A percentile compares a stretch with the other conserved stretches of the same genome.
phyloP scores from a whole-genome alignment of 495 filamentous ascomycete genomes.

The Penicillium subrubescens region DNA sequence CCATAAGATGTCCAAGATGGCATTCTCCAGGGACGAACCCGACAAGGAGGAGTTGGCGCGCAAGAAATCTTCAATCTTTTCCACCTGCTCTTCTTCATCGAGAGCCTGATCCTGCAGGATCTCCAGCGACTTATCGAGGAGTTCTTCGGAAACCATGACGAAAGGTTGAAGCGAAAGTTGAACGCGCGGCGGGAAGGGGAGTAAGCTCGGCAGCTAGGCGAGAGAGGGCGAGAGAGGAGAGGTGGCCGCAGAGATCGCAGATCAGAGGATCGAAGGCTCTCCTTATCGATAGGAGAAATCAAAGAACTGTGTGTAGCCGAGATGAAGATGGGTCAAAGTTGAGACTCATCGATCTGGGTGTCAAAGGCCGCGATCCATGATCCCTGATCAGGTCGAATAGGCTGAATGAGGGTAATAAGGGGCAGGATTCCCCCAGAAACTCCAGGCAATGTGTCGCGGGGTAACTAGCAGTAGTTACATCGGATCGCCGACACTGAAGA shows the following conservation, averaged over 20 bases:
- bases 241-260: background rate
- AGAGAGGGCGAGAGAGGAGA: background rate
- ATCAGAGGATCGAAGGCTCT: background rate
- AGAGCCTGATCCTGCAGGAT: conserved; percentile 79
- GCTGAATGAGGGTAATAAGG: conserved; percentile 17
- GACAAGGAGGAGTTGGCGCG: conserved; percentile 74
- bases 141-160: conserved; percentile 85
- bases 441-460: conserved; percentile 20
- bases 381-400: conserved; percentile 13
- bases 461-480: conserved; percentile 34
- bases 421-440: background rate
- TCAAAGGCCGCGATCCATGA: conserved; percentile 21
- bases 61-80: conserved; percentile 86
- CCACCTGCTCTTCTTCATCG: conserved; percentile 94
- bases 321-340: background rate
- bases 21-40: conserved; percentile 83
- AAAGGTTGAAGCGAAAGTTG: conserved; percentile 5
- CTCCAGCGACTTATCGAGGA: conserved; percentile 87
- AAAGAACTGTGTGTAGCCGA: background rate
- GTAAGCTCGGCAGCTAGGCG: conserved; percentile 2
- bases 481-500: conserved; percentile 24
- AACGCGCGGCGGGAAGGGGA: conserved; percentile 8
- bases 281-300: background rate
- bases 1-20: conserved; percentile 90
- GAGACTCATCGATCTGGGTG: conserved; percentile 8